Conservation (phyloP, 2,329 filamentous ascomycete genomes). For the Colletotrichum navitas region DNA sequence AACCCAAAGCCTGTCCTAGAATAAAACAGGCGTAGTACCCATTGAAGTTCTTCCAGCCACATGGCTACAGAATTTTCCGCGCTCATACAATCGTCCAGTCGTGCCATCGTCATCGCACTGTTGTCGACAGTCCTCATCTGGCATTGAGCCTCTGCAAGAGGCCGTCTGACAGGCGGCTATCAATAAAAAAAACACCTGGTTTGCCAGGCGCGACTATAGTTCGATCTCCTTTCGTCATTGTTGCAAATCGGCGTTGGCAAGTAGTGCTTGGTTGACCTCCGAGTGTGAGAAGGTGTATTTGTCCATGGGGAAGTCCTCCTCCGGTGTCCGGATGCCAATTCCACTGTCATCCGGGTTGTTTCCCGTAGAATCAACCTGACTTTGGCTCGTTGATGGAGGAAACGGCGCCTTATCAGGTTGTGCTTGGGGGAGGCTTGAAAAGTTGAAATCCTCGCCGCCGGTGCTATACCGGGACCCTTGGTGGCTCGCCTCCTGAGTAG, state of each 20-base stretch:
- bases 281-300: conserved; percentile 65
- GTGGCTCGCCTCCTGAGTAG: conserved; percentile 53
- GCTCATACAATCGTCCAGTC: conserved; percentile 44
- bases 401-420: conserved; percentile 66
- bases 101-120: conserved; percentile 43
- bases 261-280: conserved; percentile 52
- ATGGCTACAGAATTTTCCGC: conserved; percentile 32
- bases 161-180: conserved; percentile 34
- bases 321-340: conserved; percentile 77
- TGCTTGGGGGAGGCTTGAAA: conserved; percentile 60
- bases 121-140: conserved; percentile 37
- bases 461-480: conserved; percentile 58
- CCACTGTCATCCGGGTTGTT: conserved; percentile 74
- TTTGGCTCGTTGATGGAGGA: conserved; percentile 57
- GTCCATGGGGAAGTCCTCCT: conserved; percentile 73
- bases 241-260: conserved; percentile 49
- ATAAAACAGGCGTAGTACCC: conserved; percentile 29
- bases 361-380: conserved; percentile 57
- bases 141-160: conserved; percentile 31
- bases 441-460: conserved; percentile 59
- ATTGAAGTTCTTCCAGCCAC: conserved; percentile 22
- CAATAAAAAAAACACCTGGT: conserved; percentile 37
- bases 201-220: conserved; percentile 33
- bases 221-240: conserved; percentile 33
- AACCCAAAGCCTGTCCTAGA: conserved; percentile 36